Base-by-base conservation (phyloP, 768 basidiomycete genomes). In the Tricholoma sp. region DNA sequence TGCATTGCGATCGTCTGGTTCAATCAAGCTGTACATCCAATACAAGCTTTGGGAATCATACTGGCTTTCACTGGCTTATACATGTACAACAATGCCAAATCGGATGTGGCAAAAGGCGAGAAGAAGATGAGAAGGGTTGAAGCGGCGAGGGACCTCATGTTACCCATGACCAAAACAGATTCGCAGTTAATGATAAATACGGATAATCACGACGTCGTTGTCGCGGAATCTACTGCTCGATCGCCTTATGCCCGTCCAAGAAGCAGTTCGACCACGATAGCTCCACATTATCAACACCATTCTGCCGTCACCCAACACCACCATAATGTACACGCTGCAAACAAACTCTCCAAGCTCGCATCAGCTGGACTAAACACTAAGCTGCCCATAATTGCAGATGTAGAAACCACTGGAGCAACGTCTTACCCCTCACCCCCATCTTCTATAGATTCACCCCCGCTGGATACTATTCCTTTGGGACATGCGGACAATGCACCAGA, bases 1-100 rank as follows among this genome's bases (percentile, higher is more conserved):
- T 95, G 94, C 75, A 89, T 98, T 64, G 97, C 97, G 18, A 91
- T 99, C 67, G 77, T 94, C 52, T 99, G 96, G 96, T 98, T 98
- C 76, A 86, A 81, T 56, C 96, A 98, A 74, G 68, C 79, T 34
- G 83, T 98, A 16, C 89, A 95, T 59, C 83, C 82, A 9, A 66
- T 97, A 18, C 94, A 98, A 72, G 94, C 81, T 4, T 67, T 90
- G 50, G 97, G 97, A n/a, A 99, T 99, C 66, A 76, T 76, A 18
- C 69, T 97, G 74, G 97, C 97, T 0, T 98, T 94, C 63, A 72
- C 82, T 14, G 97, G 97, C 0, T 76, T 99, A 43, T 98, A 88
- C 75, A 85, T 98, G 87, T 99, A 99, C 75, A 97, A 99, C 76
- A 83, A 83, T 49, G 91, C 96, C 35, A 99, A 97, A 72, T 76